A percentile compares a stretch with the other conserved stretches of the same genome.
Conservation (phyloP, 345 rosid species). For the Eucalyptus regnans region DNA sequence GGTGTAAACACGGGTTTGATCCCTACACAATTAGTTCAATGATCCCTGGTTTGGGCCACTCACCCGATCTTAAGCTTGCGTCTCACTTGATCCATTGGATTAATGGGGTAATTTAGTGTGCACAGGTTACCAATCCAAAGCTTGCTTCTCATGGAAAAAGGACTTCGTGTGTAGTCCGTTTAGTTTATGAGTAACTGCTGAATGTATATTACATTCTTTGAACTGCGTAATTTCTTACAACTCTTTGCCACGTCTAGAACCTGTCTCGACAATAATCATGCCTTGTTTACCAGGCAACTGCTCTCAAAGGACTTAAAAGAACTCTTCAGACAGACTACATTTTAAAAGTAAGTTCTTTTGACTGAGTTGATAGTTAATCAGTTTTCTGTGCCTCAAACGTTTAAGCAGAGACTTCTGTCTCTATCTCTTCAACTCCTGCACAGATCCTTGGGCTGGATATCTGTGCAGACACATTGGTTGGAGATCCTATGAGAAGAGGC, state of each 20-base stretch:
- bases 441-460: constrained; percentile 38
- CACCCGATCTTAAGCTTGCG: neutral
- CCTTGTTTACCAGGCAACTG: constrained; percentile 13
- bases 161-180: neutral
- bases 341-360: constrained; percentile 10
- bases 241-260: neutral
- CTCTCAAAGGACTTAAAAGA: constrained; percentile 15
- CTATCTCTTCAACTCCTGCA: neutral
- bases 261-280: neutral
- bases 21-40: neutral
- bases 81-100: neutral
- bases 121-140: neutral
- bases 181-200: neutral
- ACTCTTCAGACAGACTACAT: constrained; percentile 39
- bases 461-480: constrained; percentile 33
- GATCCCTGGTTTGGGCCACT: neutral
- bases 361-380: neutral
- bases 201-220: neutral
- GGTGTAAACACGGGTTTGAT: neutral
- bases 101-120: neutral
- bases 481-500: constrained; percentile 32
- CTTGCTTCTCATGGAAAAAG: neutral
- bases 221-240: neutral
- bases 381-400: neutral
- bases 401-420: neutral